Percentiles rank a stretch among this genome's conserved stretches.
Evolutionary conservation across 2,329 filamentous ascomycete genomes (phyloP).

Genomic region (Orbilia oligospora): DNA sequence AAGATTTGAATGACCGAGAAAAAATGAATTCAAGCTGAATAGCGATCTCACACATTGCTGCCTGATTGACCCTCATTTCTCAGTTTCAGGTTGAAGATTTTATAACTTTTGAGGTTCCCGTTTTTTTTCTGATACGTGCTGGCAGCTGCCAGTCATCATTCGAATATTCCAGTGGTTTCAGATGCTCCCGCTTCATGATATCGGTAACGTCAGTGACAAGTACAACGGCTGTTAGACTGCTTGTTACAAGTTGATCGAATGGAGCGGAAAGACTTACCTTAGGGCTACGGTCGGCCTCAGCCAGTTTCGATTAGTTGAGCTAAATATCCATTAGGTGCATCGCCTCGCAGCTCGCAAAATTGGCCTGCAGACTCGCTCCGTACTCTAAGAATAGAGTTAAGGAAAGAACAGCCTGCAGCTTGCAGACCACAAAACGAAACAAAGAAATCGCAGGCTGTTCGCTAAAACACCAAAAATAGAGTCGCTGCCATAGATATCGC

Average conservation of each 20-base stretch:
- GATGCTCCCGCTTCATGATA: constrained; percentile 21
- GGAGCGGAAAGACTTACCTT: constrained; percentile 10
- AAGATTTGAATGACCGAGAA: background rate
- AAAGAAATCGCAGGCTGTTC: constrained; percentile 1
- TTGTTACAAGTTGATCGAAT: constrained; percentile 6
- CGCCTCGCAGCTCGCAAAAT: constrained; percentile 23
- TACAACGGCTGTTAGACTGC: constrained; percentile 22
- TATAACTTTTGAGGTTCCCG: constrained; percentile 23
- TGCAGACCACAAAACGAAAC: constrained; percentile 20
- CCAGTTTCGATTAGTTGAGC: constrained; percentile 1
- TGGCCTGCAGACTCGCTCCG: background rate
- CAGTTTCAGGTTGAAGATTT: constrained; percentile 58
- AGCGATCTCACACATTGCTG: constrained; percentile 34
- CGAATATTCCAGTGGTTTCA: constrained; percentile 26
- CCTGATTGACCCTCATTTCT: constrained; percentile 59
- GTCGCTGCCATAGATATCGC: background rate
- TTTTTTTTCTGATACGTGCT: constrained; percentile 43
- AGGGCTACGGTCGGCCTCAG: constrained; percentile 4
- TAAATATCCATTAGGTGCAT: constrained; percentile 23
- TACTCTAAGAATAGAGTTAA: constrained; percentile 39
- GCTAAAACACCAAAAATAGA: constrained; percentile 43
- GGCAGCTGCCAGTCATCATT: constrained; percentile 17
- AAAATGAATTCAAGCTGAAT: constrained; percentile 26
- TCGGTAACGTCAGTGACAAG: constrained; percentile 17
- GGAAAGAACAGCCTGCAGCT: background rate